Evolutionary conservation across 2,329 filamentous ascomycete species (phyloP), one percentile per base, ranked within the genome.

Genomic region (Ophiostoma himal-ulmi): DNA sequence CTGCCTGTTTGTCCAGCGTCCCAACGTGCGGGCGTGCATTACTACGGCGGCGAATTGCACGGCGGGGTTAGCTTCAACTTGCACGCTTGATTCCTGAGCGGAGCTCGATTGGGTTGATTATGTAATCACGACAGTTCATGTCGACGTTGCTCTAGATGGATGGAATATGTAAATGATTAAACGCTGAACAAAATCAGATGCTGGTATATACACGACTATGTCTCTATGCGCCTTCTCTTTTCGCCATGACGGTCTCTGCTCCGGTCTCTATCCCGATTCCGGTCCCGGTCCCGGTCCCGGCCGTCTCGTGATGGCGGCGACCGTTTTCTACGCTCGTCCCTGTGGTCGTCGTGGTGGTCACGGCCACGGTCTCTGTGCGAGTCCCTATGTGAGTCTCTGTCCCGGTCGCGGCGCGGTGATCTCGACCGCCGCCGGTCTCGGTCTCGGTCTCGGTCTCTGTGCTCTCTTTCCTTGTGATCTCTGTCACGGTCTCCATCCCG

Each of bases 161-260:
- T 48, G 44, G 17, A 48, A 37, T 39, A 17, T 11, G 20, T 17
- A 37, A 36, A 64, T 14, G 7, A 2, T 37, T 20, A 6, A 64
- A 36, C n/a, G 44, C 44, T 48, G 5, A 3, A 36, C 22, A 36
- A 39, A 36, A 20, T 36, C 10, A 3, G 62, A 41, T 41, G 36
- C 60, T 65, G 62, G 62, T 65, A 65, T 65, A 65, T 65, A 65
- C 20, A 17, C 17, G 6, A 39, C 62, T 65, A 65, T 65, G 70
- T 44, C 22, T 88, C 86, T 73, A 89, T 82, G 75, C 81, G 83
- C 67, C 86, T 82, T 73, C 88, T 82, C 78, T 90, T 91, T 73
- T 89, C 87, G 41, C 67, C 68, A 36, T 54, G 41, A 4, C 44
- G 26, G 66, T 81, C 80, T 44, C 85, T 82, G 14, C 57, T 62